Percentiles rank a stretch among this genome's conserved stretches.
These are phyloP conservation scores for Pseudogymnoascus sp. DNA, from an alignment of 2,329 filamentous ascomycete species.

Conservation along the genomic window DNA sequence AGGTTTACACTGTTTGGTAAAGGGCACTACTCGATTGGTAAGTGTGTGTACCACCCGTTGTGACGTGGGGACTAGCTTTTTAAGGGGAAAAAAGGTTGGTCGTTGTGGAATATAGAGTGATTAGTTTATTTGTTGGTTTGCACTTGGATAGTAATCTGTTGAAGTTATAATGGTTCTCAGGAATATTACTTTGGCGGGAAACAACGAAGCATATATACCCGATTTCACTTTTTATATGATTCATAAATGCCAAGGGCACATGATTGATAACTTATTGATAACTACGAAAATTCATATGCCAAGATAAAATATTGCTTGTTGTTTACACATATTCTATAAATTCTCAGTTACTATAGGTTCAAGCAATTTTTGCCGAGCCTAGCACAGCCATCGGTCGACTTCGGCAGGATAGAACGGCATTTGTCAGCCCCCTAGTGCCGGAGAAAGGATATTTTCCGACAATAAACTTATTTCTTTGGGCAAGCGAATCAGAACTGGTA, in stretches of 20 bases:
- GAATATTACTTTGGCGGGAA: neutral
- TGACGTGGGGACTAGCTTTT: slow-evolving; percentile 6
- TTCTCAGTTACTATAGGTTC: neutral
- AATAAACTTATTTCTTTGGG: neutral
- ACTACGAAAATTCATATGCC: neutral
- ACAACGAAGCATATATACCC: neutral
- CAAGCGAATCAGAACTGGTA: neutral
- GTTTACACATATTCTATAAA: slow-evolving; percentile 6
- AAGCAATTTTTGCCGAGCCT: slow-evolving; percentile 1
- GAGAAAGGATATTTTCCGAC: neutral
- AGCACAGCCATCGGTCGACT: neutral
- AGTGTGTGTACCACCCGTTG: slow-evolving; percentile 9
- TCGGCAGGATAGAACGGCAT: slow-evolving; percentile 1
- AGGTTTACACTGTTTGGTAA: slow-evolving; percentile 6
- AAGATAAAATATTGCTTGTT: neutral
- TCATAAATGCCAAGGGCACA: neutral
- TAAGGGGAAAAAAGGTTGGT: neutral
- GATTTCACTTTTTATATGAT: slow-evolving; percentile 3
- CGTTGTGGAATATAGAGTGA: neutral
- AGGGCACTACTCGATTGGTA: slow-evolving; percentile 6
- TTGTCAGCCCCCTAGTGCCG: neutral
- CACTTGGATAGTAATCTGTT: neutral
- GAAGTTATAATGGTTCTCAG: neutral
- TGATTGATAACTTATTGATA: slow-evolving; percentile 1
- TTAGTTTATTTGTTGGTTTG: slow-evolving; percentile 7